Evolutionary conservation across 768 basidiomycete genomes (phyloP), one percentile per base, ranked within the genome.

Genomic region (Lentinula aciculospora): DNA sequence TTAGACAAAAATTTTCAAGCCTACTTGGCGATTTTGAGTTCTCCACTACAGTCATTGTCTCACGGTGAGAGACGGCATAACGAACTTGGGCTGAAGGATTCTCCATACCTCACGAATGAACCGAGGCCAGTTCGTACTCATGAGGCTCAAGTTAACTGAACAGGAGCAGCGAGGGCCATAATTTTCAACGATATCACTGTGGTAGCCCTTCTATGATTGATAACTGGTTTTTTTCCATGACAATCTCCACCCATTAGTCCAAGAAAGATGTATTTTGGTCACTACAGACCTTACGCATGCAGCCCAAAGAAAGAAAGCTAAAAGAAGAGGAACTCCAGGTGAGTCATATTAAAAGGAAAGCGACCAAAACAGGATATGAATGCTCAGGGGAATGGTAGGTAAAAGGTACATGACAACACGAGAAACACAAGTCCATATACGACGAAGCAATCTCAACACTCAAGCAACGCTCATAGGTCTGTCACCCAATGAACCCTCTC

Each of bases 381-480:
- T 15, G 32, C 17, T 21, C 27, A 25, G 13, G 21, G 9, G 23
- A 8, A 19, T 25, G 15, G 31, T 13, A 37, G 15, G 31, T 28
- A 50, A 13, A 19, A 36, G 5, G 23, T 36, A 7, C 3, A 36
- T 21, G 31, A 10, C 13, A 39, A 48, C 17, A 48, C 9, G 21
- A 32, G 39, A 28, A 23, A 31, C 45, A 44, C 42, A 56, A 19
- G 54, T 56, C 54, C 54, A 56, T 42, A 36, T 25, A 32, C 28
- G n/a, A 15, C 10, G 6, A 21, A 55, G 37, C 15, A 25, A 5
- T 27, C n/a, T 34, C 5, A 10, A 8, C 9, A 23, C 29, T 57
- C 48, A 60, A 19, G 55, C 59, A 21, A 61, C 48, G 42, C 62
- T 63, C 46, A 45, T 58, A 13, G 62, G 62, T 42, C 62, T 42